Percentiles rank a stretch among this genome's conserved stretches.
Conservation (phyloP, 2,329 filamentous ascomycete species). For the Diplodia sapinea region DNA sequence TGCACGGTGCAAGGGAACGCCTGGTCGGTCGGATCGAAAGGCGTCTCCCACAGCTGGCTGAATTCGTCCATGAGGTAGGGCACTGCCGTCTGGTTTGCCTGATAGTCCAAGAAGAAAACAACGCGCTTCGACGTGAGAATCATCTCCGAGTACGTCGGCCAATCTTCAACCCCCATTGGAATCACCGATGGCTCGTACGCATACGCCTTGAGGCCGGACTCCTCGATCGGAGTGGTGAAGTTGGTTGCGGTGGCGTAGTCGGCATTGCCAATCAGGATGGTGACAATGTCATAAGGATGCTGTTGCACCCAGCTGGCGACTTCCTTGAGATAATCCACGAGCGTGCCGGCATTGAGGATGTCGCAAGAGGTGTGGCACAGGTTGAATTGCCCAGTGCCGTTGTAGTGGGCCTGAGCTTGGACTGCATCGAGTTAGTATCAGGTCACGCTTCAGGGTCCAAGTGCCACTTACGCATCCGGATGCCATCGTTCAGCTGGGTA, state of each 20-base stretch:
- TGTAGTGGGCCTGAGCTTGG: slow-evolving; percentile 65
- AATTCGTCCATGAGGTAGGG: slow-evolving; percentile 91
- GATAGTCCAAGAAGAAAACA: slow-evolving; percentile 50
- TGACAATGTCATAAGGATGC: slow-evolving; percentile 87
- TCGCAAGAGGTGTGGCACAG: slow-evolving; percentile 88
- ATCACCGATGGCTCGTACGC: slow-evolving; percentile 74
- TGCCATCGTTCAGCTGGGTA: slow-evolving; percentile 49
- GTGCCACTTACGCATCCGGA: slow-evolving; percentile 42
- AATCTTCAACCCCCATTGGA: slow-evolving; percentile 75
- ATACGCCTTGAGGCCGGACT: slow-evolving; percentile 73
- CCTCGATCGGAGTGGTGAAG: slow-evolving; percentile 72
- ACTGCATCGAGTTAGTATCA: slow-evolving; percentile 49
- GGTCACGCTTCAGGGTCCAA: not conserved
- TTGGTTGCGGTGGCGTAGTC: slow-evolving; percentile 68
- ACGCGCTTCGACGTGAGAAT: slow-evolving; percentile 47
- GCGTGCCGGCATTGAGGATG: slow-evolving; percentile 79
- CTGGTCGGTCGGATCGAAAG: slow-evolving; percentile 74
- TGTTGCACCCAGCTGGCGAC: slow-evolving; percentile 74
- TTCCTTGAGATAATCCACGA: slow-evolving; percentile 72
- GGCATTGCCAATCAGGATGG: slow-evolving; percentile 83
- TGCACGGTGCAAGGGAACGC: slow-evolving; percentile 79
- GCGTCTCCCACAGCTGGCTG: slow-evolving; percentile 87
- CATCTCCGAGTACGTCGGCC: slow-evolving; percentile 78
- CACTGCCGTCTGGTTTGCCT: slow-evolving; percentile 74
- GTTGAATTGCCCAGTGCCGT: slow-evolving; percentile 61